A percentile compares a stretch with the other conserved stretches of the same genome.
Conservation (phyloP, 1,284 basidiomycete species). For the Hymenochaete sp. region DNA sequence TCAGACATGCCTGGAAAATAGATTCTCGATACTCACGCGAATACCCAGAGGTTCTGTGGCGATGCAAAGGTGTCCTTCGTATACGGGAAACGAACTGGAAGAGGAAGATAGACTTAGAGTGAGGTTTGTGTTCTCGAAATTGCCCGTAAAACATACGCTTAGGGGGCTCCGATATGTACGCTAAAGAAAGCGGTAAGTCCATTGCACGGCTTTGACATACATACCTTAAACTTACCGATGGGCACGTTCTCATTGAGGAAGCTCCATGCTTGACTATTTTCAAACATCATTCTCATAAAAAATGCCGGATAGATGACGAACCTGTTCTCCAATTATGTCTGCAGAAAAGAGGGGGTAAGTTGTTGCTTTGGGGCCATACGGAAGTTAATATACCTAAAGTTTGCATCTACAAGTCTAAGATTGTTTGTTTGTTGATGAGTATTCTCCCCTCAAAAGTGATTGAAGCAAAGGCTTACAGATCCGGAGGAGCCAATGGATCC, state of each 20-base stretch:
- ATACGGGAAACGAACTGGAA: conserved; percentile 47
- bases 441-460: not conserved
- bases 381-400: conserved; percentile 36
- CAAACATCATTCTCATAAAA: not conserved
- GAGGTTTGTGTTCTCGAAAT: not conserved
- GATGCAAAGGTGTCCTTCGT: conserved; percentile 56
- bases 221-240: conserved; percentile 30
- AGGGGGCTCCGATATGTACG: conserved; percentile 29
- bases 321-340: conserved; percentile 51
- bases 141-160: conserved; percentile 25
- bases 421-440: not conserved
- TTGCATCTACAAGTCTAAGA: conserved; percentile 38
- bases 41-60: conserved; percentile 51
- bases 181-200: conserved; percentile 23
- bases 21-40: conserved; percentile 40
- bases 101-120: conserved; percentile 1
- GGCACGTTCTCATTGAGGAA: conserved; percentile 34
- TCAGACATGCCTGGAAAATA: too few relatives aligned
- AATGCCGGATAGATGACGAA: conserved; percentile 11
- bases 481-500: conserved; percentile 55
- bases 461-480: conserved; percentile 34
- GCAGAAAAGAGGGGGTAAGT: too few relatives aligned
- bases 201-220: conserved; percentile 31
- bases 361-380: not conserved
- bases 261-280: conserved; percentile 29